A percentile compares a stretch with the other conserved stretches of the same genome.
Conservation (phyloP, 768 basidiomycete species). For the Pisolithus albus region DNA sequence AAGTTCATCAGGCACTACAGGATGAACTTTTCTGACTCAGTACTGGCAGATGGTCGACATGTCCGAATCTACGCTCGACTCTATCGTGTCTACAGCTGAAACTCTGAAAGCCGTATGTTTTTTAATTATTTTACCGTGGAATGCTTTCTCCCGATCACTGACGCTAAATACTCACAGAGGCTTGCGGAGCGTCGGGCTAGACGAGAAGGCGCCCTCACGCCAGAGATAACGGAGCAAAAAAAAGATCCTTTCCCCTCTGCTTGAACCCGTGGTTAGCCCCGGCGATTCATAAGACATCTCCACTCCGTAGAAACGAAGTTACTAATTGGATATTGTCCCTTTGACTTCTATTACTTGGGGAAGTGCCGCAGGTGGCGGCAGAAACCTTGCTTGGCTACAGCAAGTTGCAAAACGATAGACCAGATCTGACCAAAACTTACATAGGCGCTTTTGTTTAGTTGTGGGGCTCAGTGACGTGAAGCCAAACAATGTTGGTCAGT, state of each 20-base stretch:
- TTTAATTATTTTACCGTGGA: neutral
- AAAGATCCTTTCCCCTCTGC: constrained; percentile 19
- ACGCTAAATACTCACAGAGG: constrained; percentile 22
- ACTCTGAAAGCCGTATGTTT: constrained; percentile 51
- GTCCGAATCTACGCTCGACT: constrained; percentile 63
- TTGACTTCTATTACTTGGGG: constrained; percentile 5
- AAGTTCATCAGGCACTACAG: constrained; percentile 8
- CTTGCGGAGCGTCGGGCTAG: constrained; percentile 20
- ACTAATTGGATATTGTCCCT: constrained; percentile 25
- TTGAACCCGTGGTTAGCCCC: constrained; percentile 16
- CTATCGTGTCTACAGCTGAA: constrained; percentile 50
- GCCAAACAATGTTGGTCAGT: too few relatives aligned
- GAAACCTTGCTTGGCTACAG: too few relatives aligned
- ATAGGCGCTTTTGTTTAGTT: too few relatives aligned
- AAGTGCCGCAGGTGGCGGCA: too few relatives aligned
- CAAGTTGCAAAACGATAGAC: too few relatives aligned
- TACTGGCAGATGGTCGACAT: constrained; percentile 46
- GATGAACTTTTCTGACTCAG: neutral
- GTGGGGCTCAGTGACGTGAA: too few relatives aligned
- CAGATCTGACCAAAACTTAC: too few relatives aligned
- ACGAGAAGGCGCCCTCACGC: constrained; percentile 9
- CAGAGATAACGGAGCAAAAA: constrained; percentile 23
- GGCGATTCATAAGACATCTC: constrained; percentile 16
- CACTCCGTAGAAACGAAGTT: constrained; percentile 4
- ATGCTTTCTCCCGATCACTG: neutral